Conservation (phyloP, 129 eudicot species). For the Apium graveolens region DNA sequence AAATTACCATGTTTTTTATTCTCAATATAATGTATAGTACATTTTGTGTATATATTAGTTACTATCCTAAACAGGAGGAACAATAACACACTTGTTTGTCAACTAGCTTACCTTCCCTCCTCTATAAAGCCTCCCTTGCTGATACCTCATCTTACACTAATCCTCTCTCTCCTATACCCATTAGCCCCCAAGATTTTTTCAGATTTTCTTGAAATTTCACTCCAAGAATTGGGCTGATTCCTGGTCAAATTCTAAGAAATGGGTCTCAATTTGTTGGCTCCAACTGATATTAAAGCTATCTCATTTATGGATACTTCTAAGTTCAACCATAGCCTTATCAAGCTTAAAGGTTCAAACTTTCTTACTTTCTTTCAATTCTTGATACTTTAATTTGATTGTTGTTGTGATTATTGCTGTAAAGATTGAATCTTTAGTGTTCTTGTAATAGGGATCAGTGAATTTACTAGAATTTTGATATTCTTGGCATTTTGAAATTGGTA, state of each 20-base stretch:
- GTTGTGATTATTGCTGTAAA: not conserved
- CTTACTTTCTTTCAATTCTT: not conserved
- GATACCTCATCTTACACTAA: not conserved
- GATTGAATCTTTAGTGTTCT: not conserved
- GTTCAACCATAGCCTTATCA: conserved; percentile 42
- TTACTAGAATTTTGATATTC: not conserved
- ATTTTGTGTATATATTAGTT: not conserved
- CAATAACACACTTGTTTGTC: not conserved
- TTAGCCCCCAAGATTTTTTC: not conserved
- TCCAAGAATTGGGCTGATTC: not conserved
- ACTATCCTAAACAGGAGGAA: not conserved
- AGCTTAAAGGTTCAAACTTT: conserved; percentile 47
- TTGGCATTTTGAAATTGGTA: not conserved
- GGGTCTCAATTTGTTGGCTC: conserved; percentile 71
- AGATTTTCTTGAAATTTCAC: too few relatives aligned
- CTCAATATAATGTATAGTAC: not conserved
- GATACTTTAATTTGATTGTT: not conserved
- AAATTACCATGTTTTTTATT: not conserved
- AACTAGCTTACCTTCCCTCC: not conserved
- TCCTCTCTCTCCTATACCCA: not conserved
- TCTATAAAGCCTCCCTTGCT: conserved; percentile 4
- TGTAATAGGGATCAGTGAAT: not conserved
- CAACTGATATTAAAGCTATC: conserved; percentile 49
- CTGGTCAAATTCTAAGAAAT: conserved; percentile 1
- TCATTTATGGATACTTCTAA: conserved; percentile 69